Conservation (phyloP, 768 basidiomycete genomes). For the Tremella yokohamensis region DNA sequence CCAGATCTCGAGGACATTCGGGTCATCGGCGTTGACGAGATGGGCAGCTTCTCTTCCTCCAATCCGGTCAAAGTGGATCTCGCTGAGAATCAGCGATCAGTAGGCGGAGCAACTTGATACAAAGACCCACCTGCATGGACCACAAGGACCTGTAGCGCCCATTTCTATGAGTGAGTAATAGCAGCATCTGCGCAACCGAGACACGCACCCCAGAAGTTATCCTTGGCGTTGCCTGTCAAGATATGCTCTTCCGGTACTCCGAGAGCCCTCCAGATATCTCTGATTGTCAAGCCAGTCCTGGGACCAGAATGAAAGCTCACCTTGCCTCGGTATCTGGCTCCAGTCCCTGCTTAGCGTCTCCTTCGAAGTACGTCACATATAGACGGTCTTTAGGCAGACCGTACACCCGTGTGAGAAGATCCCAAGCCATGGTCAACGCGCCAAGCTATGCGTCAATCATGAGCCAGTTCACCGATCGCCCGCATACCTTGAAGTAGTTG, state of each 20-base stretch:
- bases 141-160: constrained; percentile 97
- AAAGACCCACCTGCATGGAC: constrained; percentile 74
- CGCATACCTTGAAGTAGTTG: constrained; percentile 91
- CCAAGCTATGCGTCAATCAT: constrained; percentile 71
- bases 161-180: constrained; percentile 63
- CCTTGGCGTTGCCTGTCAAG: constrained; percentile 88
- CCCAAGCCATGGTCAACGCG: constrained; percentile 89
- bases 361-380: constrained; percentile 97
- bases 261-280: constrained; percentile 75
- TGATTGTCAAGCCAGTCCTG: constrained; percentile 2
- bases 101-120: no score
- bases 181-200: not conserved
- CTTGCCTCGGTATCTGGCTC: constrained; percentile 85
- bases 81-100: constrained; percentile 46
- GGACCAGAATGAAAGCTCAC: constrained; percentile 26
- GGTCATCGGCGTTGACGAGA: constrained; percentile 93
- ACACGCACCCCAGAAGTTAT: constrained; percentile 94
- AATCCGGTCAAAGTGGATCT: constrained; percentile 94
- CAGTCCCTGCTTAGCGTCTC: constrained; percentile 77
- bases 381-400: constrained; percentile 81
- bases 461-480: not conserved
- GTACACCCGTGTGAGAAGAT: constrained; percentile 84
- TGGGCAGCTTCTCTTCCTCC: constrained; percentile 93
- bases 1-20: constrained; percentile 91
- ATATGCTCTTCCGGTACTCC: constrained; percentile 87